phyloP scores from a whole-genome alignment of 164 flowering plant species.

The Umbilicus rupestris region DNA sequence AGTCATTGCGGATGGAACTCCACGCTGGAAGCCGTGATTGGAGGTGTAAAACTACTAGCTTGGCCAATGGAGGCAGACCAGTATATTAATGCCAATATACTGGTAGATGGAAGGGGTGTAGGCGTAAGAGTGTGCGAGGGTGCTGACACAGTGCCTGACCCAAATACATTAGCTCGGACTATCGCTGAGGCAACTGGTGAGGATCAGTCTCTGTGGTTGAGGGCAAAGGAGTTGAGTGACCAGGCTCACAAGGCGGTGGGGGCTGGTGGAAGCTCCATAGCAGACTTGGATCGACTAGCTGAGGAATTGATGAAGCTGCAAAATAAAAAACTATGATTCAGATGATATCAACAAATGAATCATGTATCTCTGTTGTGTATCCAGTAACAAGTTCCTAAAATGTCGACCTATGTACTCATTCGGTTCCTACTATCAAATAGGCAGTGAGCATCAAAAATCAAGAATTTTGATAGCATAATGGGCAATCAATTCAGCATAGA shows the following conservation, averaged over 20 bases:
- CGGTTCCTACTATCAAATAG: no score
- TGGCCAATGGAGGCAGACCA: constrained; percentile 57
- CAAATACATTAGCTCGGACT: constrained; percentile 16
- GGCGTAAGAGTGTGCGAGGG: constrained; percentile 28
- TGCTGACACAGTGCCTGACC: constrained; percentile 18
- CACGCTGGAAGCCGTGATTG: constrained; percentile 26
- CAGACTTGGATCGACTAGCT: constrained; percentile 17
- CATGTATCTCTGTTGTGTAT: no score
- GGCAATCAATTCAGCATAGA: no score
- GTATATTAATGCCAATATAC: constrained; percentile 23
- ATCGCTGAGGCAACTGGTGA: constrained; percentile 18
- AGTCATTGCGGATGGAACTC: constrained; percentile 62
- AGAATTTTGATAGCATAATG: no score
- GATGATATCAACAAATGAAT: no score
- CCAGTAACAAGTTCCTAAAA: no score
- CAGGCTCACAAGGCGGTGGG: constrained; percentile 15
- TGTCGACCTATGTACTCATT: no score
- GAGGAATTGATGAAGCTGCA: background rate
- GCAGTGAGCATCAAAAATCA: no score
- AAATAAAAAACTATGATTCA: background rate
- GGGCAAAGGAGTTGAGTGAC: constrained; percentile 15
- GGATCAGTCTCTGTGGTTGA: background rate
- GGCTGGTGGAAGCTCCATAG: constrained; percentile 20
- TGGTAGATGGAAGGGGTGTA: constrained; percentile 28
- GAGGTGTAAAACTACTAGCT: constrained; percentile 34